Base-by-base conservation (phyloP, 1,284 basidiomycete species). In the Volvariella volvacea region DNA sequence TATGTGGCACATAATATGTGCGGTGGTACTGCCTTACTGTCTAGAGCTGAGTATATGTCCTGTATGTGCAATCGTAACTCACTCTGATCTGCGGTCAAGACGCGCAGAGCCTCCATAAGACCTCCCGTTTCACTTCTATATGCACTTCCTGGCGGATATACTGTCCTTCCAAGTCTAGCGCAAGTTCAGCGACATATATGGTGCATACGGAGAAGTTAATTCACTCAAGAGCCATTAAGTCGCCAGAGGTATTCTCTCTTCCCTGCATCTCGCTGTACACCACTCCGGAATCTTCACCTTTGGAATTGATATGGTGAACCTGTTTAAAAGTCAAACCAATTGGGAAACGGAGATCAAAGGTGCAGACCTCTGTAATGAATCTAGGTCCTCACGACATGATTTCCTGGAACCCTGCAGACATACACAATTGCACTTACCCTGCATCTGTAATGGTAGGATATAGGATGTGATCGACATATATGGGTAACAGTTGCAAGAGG, bases 241-340 rank as follows among this genome's bases (percentile, higher is more conserved):
- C 92, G 10, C 80, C 83, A 0, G 88, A 80, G 3, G 88, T 91
- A 58, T 98, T 98, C 68, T 99, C 88, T 40, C 95, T 78, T 1
- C 92, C 96, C 68, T 99, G 95, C 96, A 99, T 99, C 68, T 95
- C 90, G 55, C 87, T 91, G 63, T 94, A 97, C 21, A 99, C 96
- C 2, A 99, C 96, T 39, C 96, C 96, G 8, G 91, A 89, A 59
- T 99, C 83, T 56, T 95, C 82, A 3, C 92, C 95, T 57, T 90
- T 81, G 8, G 78, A 77, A 62, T 98, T 89, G 55, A 98, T 83
- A 63, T 98, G 94, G 62, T 94, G 90, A 14, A 94, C 88, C 86
- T 89, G 38, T 14, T 28, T 22, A 48, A 36, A 44, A 25, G 37
- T 49, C 21, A 46, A 36, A 14, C 48, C 16, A 4, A 16, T 9